phyloP scores from a whole-genome alignment of 306 rosid genomes.

The Trifolium pratense region DNA sequence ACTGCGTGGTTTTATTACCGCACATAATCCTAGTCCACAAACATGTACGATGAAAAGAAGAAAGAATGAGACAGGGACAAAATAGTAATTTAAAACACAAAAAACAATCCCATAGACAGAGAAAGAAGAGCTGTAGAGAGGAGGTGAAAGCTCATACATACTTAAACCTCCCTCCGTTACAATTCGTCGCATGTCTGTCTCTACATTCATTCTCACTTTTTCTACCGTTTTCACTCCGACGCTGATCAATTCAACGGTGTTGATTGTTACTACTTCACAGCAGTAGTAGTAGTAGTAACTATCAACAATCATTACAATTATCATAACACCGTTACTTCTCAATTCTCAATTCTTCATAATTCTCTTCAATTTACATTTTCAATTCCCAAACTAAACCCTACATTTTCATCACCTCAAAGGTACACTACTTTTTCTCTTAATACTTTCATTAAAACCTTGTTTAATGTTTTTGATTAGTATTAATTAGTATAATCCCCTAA shows the following conservation, averaged over 20 bases:
- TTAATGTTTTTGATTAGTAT: neutral
- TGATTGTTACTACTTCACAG: neutral
- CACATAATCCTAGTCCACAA: no score
- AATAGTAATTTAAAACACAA: constrained; percentile 28
- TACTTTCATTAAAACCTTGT: neutral
- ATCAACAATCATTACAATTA: neutral
- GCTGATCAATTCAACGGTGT: neutral
- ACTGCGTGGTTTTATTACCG: no score
- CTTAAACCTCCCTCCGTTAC: neutral
- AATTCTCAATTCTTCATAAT: no score
- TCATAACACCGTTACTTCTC: no score
- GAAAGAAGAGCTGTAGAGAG: neutral
- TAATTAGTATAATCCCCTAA: neutral
- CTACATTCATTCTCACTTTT: no score
- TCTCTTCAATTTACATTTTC: constrained; percentile 24
- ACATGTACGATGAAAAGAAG: no score
- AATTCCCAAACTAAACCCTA: constrained; percentile 42
- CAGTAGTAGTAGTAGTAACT: neutral
- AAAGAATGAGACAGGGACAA: constrained; percentile 12
- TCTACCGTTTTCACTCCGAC: neutral
- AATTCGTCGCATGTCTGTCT: neutral
- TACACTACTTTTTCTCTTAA: neutral
- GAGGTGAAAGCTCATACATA: neutral
- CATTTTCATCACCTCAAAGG: constrained; percentile 35
- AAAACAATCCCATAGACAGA: neutral